phyloP scores from a whole-genome alignment of 805 yeast species.

The Candida gorgasii region DNA sequence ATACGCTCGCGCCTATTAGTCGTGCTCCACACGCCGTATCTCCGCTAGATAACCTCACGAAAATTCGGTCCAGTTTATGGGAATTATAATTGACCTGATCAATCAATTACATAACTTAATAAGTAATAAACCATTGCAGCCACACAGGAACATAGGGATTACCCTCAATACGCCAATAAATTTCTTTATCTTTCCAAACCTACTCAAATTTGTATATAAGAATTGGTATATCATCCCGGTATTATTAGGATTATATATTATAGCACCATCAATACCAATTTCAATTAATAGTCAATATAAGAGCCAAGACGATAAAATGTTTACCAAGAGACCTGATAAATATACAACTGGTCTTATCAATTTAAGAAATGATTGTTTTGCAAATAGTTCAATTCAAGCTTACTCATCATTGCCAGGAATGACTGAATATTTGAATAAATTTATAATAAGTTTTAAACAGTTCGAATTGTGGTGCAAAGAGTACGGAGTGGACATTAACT shows the following conservation, averaged over 20 bases:
- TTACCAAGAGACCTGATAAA: constrained; percentile 62
- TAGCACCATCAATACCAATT: constrained; percentile 12
- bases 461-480: constrained; percentile 21
- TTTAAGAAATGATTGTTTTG: constrained; percentile 86
- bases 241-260: constrained; percentile 11
- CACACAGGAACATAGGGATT: background rate
- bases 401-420: constrained; percentile 61
- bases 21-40: background rate
- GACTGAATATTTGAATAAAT: constrained; percentile 53
- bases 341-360: constrained; percentile 83
- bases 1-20: too few relatives aligned
- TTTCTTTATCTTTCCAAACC: background rate
- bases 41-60: constrained; percentile 5
- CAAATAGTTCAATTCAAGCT: constrained; percentile 85
- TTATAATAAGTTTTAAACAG: constrained; percentile 30
- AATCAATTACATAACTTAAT: constrained; percentile 13
- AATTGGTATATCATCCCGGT: constrained; percentile 3
- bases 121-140: constrained; percentile 10
- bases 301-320: constrained; percentile 25
- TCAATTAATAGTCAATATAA: background rate
- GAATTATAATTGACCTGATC: constrained; percentile 11
- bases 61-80: constrained; percentile 5
- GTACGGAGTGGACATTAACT: constrained; percentile 20
- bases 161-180: background rate
- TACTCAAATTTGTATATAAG: constrained; percentile 1